phyloP scores from a whole-genome alignment of 208 protist species.

The Herpetomonas samuelpessoai region DNA sequence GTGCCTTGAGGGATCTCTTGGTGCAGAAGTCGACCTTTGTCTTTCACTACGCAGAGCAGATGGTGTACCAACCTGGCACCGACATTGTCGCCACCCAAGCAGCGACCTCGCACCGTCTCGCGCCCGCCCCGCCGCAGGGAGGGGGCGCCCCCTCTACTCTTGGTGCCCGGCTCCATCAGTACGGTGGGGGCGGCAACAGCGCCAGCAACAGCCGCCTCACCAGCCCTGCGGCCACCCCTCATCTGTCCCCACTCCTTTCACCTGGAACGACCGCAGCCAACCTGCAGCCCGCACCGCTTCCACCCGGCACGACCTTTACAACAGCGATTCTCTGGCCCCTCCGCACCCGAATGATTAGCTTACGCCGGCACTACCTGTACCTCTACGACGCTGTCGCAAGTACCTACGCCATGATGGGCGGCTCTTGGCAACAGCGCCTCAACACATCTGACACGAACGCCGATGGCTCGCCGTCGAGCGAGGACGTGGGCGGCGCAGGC shows the following conservation, averaged over 20 bases:
- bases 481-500: constrained; percentile 1
- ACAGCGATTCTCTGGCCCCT: constrained; percentile 41
- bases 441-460: background rate
- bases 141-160: too few relatives aligned
- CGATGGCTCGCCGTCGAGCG: too few relatives aligned
- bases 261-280: background rate
- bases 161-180: background rate
- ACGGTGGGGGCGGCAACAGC: background rate
- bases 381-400: constrained; percentile 48
- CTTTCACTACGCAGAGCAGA: constrained; percentile 43
- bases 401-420: constrained; percentile 30
- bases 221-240: background rate
- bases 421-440: constrained; percentile 15
- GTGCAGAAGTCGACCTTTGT: constrained; percentile 32
- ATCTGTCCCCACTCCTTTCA: background rate
- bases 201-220: background rate
- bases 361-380: constrained; percentile 46
- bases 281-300: background rate
- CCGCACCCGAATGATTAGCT: constrained; percentile 41
- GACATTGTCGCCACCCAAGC: background rate
- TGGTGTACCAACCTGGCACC: constrained; percentile 2
- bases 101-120: background rate
- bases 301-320: background rate
- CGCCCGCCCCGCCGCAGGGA: too few relatives aligned
- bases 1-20: constrained; percentile 8